Evolutionary conservation across 495 filamentous ascomycete genomes (phyloP).

Genomic region (Chaetomium tenue): DNA sequence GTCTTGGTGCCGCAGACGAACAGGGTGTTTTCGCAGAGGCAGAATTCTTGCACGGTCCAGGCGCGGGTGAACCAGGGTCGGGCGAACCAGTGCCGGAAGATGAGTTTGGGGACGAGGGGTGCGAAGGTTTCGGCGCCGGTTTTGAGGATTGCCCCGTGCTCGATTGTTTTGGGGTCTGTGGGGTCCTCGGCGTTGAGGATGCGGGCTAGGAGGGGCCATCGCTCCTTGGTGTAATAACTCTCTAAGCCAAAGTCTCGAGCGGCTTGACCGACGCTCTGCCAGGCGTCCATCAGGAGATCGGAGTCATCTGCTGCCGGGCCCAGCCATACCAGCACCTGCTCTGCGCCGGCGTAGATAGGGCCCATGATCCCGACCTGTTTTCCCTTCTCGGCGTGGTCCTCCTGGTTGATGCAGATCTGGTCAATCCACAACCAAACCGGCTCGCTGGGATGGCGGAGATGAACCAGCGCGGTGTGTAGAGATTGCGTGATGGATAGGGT

Average conservation of each 20-base stretch:
- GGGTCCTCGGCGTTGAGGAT: background rate
- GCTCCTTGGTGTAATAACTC: background rate
- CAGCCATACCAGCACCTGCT: conserved; percentile 32
- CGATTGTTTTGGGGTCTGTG: background rate
- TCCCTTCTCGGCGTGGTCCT: conserved; percentile 24
- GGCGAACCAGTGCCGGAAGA: background rate
- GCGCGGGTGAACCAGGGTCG: background rate
- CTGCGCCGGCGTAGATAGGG: conserved; percentile 28
- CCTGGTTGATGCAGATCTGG: conserved; percentile 39
- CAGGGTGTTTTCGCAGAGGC: background rate
- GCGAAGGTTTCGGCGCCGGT: background rate
- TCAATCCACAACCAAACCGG: conserved; percentile 21
- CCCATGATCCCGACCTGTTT: conserved; percentile 34
- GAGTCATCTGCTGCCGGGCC: conserved; percentile 17
- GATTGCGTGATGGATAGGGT: background rate
- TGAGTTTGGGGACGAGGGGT: background rate
- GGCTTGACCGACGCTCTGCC: background rate
- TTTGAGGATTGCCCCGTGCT: background rate
- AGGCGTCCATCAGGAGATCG: conserved; percentile 15
- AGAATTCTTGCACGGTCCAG: conserved; percentile 3
- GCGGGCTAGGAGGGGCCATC: background rate
- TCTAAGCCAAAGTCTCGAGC: background rate
- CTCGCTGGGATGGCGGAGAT: background rate
- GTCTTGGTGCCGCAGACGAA: conserved; percentile 3
- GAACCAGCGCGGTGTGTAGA: background rate